phyloP scores from a whole-genome alignment of 257 asterid species.

The Prunella vulgaris region DNA sequence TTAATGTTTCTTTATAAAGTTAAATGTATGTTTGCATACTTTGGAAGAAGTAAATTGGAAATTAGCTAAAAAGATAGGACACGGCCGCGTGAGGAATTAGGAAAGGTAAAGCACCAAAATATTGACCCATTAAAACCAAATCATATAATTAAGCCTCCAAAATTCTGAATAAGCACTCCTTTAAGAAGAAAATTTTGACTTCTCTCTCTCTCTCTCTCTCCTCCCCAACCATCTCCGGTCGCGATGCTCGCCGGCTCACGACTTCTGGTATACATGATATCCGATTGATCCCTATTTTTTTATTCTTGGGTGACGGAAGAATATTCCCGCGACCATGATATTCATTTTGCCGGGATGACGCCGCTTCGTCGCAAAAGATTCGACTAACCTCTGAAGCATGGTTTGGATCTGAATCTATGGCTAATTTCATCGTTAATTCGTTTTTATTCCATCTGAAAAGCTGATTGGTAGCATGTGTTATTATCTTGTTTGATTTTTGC shows the following conservation, averaged over 20 bases:
- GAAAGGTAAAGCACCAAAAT: slow-evolving; percentile 22
- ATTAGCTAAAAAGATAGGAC: slow-evolving; percentile 2
- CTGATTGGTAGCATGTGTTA: slow-evolving; percentile 16
- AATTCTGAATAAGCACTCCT: slow-evolving; percentile 18
- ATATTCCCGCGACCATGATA: slow-evolving; percentile 24
- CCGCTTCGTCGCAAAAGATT: slow-evolving; percentile 19
- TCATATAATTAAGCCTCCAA: slow-evolving; percentile 10
- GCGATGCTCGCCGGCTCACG: slow-evolving; percentile 29
- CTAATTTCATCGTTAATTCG: slow-evolving; percentile 5
- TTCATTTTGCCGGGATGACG: slow-evolving; percentile 16
- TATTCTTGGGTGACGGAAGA: slow-evolving; percentile 13
- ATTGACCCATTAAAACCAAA: slow-evolving; percentile 28
- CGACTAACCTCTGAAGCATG: slow-evolving; percentile 12
- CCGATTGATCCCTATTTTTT: background rate
- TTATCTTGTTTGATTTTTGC: slow-evolving; percentile 8
- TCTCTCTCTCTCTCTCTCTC: background rate
- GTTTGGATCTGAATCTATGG: slow-evolving; percentile 37
- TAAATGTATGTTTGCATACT: background rate
- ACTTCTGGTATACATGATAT: background rate
- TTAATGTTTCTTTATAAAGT: background rate
- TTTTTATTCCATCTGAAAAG: slow-evolving; percentile 13
- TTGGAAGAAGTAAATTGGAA: background rate
- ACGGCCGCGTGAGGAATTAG: slow-evolving; percentile 27
- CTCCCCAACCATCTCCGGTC: slow-evolving; percentile 26
- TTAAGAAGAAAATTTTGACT: background rate